Evolutionary conservation across 2,329 filamentous ascomycete genomes (phyloP).

Genomic region (Penicillium nordicum): DNA sequence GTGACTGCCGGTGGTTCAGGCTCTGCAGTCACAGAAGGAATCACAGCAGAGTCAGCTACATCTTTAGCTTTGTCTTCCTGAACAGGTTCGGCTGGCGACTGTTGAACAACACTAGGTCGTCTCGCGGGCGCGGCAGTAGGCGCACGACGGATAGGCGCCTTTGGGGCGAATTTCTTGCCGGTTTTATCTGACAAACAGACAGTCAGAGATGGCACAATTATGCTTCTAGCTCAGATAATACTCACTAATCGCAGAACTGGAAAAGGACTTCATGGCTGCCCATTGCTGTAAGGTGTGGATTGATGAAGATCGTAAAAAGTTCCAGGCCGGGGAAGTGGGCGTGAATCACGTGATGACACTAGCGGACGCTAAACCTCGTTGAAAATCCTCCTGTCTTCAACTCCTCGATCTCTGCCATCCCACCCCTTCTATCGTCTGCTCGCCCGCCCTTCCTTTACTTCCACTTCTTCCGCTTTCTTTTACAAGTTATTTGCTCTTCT

Average conservation of each 20-base stretch:
- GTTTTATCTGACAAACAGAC: conserved; percentile 52
- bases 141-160: conserved; percentile 58
- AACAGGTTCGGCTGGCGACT: conserved; percentile 15
- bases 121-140: conserved; percentile 38
- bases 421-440: conserved; percentile 18
- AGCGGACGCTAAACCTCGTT: conserved; percentile 33
- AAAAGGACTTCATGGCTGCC: conserved; percentile 47
- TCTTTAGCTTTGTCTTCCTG: conserved; percentile 2
- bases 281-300: conserved; percentile 22
- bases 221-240: neutral
- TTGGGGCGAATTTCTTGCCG: conserved; percentile 75
- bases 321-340: conserved; percentile 29
- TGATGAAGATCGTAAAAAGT: conserved; percentile 18
- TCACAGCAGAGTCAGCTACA: conserved; percentile 1
- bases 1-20: neutral
- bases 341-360: conserved; percentile 39
- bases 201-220: conserved; percentile 4
- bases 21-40: conserved; percentile 1
- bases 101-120: conserved; percentile 41
- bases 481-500: neutral
- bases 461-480: conserved; percentile 1
- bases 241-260: conserved; percentile 54
- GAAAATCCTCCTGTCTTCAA: conserved; percentile 44
- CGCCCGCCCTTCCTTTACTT: neutral
- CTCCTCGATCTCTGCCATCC: conserved; percentile 26